Conservation (phyloP, 805 yeast species). For the Cyberlindnera maritima region DNA sequence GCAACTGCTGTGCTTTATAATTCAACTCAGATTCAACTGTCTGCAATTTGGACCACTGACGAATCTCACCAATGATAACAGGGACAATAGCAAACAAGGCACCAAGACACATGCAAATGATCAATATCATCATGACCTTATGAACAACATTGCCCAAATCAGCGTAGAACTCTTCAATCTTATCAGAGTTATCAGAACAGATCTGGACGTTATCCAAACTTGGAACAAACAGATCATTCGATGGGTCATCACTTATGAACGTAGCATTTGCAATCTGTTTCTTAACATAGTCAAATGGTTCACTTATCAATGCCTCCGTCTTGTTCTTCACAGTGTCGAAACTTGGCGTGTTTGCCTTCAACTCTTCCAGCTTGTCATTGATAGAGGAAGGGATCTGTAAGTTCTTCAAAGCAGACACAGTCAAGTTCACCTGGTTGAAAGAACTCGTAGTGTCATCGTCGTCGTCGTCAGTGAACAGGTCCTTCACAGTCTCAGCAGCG, state of each 20-base stretch:
- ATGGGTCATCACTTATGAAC: conserved; percentile 11
- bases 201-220: conserved; percentile 31
- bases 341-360: conserved; percentile 57
- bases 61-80: conserved; percentile 42
- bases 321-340: conserved; percentile 62
- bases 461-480: conserved; percentile 51
- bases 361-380: conserved; percentile 48
- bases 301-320: conserved; percentile 49
- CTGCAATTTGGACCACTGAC: conserved; percentile 46
- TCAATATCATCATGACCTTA: conserved; percentile 36
- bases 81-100: conserved; percentile 44
- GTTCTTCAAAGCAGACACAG: conserved; percentile 52
- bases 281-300: conserved; percentile 57
- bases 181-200: conserved; percentile 39
- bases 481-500: conserved; percentile 50
- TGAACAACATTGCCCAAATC: conserved; percentile 28
- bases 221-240: conserved; percentile 40
- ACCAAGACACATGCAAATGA: conserved; percentile 36
- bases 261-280: conserved; percentile 37
- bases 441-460: conserved; percentile 31
- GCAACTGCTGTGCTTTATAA: background rate
- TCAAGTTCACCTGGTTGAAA: conserved; percentile 50
- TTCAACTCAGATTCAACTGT: conserved; percentile 28
- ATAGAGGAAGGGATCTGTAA: conserved; percentile 66
- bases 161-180: conserved; percentile 39